Evolutionary conservation across 169 alveolate species (phyloP), one percentile per base, ranked within the genome.

Genomic region (Theileria equi): DNA sequence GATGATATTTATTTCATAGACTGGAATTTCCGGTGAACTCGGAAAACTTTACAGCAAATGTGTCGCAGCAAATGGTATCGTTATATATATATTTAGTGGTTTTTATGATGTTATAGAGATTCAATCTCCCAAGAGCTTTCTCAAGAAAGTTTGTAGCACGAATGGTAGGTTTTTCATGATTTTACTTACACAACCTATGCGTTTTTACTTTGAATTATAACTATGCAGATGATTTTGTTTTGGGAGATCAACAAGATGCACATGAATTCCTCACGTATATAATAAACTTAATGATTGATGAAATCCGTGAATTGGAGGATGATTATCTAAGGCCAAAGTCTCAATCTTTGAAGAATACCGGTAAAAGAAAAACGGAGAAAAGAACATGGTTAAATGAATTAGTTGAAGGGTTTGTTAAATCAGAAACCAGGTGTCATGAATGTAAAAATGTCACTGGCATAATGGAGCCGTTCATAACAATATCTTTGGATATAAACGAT

Each of bases 191-290:
- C 4, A n/a, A n/a, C n/a, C n/a, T n/a, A n/a, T n/a, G n/a, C 29
- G 28, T 13, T 4, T 54, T 6, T 7, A 16, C 10, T 1, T 10
- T 13, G 10, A 36, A 36, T 36, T 13, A 11, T 10, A n/a, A 54
- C 28, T 54, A 54, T 28, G 38, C 38, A 74, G 80, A 52, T 17
- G 77, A 29, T 35, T 64, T 64, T 43, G 45, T 64, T 16, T 40
- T 74, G 64, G 84, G 84, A 0, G 72, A 50, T 29, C 84, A 64
- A 36, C 80, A 74, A 48, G 84, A 74, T 19, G 84, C 84, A 5
- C 84, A 74, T 13, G 84, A 74, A 31, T 74, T 74, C 40, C 28
- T 62, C 26, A 74, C 79, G 23, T 74, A 52, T 34, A 32, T 74
- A 25, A 40, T 74, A 23, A 64, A 74, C 49, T 29, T 62, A 21